phyloP scores from a whole-genome alignment of 139 green algal genomes.

The Coelastrella sp. region DNA sequence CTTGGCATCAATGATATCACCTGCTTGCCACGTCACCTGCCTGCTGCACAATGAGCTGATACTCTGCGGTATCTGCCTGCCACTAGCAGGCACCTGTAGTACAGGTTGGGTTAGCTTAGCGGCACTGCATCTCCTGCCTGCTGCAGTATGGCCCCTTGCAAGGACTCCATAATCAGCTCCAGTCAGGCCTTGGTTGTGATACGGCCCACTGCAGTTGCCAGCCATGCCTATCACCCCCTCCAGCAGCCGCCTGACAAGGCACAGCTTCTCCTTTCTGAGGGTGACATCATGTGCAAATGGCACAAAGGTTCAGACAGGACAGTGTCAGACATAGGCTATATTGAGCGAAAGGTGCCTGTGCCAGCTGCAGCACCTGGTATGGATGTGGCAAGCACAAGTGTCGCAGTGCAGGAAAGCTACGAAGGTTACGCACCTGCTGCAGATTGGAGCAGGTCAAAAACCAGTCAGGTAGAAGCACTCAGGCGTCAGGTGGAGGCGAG shows the following conservation, averaged over 20 bases:
- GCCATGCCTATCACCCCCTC: constrained; percentile 21
- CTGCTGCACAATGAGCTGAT: not conserved
- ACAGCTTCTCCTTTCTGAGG: not conserved
- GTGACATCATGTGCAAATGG: not conserved
- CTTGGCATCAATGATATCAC: not conserved
- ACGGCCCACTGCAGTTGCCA: constrained; percentile 10
- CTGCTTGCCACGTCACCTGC: not conserved
- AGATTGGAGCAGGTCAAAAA: not conserved
- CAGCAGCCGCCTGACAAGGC: not conserved
- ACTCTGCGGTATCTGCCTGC: not conserved
- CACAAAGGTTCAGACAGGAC: not conserved
- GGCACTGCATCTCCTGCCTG: not conserved
- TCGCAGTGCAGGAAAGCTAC: too few species aligned
- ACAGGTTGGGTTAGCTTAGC: not conserved
- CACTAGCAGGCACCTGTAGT: not conserved
- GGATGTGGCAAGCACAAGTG: not conserved
- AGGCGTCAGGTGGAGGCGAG: constrained; percentile 27
- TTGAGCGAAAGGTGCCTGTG: not conserved
- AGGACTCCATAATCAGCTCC: constrained; percentile 17
- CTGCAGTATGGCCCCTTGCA: constrained; percentile 36
- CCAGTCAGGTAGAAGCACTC: constrained; percentile 9
- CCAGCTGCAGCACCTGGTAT: not conserved
- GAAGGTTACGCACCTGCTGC: not conserved
- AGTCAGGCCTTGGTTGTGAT: not conserved
- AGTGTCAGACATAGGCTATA: not conserved